Evolutionary conservation across 108 stramenopile genomes (phyloP).

Genomic region (Skeletonema potamos): DNA sequence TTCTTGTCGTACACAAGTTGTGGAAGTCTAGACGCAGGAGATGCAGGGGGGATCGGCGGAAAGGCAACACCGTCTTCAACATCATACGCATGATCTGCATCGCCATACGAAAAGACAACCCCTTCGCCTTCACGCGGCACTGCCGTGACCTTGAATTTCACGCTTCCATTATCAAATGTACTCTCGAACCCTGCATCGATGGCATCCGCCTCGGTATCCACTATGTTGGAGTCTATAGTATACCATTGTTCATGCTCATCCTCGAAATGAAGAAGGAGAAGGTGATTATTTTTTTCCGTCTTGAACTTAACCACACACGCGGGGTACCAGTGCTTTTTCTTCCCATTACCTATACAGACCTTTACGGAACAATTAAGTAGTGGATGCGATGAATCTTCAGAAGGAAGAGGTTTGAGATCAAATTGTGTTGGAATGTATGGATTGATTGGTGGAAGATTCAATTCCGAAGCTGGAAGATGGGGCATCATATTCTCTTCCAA

Average conservation of each 20-base stretch:
- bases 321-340: constrained; percentile 77
- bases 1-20: constrained; percentile 62
- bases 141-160: constrained; percentile 72
- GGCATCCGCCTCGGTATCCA: constrained; percentile 18
- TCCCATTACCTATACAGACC: constrained; percentile 67
- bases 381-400: constrained; percentile 72
- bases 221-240: constrained; percentile 43
- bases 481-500: constrained; percentile 51
- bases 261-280: constrained; percentile 69
- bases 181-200: constrained; percentile 66
- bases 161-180: constrained; percentile 63
- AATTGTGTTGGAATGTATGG: constrained; percentile 74
- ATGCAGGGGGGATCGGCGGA: constrained; percentile 75
- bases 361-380: constrained; percentile 78
- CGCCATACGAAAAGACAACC: constrained; percentile 64
- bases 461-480: constrained; percentile 48
- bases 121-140: constrained; percentile 64
- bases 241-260: constrained; percentile 85
- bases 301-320: constrained; percentile 71
- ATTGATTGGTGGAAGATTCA: constrained; percentile 73
- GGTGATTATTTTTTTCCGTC: constrained; percentile 43
- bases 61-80: constrained; percentile 66
- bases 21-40: constrained; percentile 60
- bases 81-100: constrained; percentile 71
- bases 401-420: constrained; percentile 68